phyloP scores from a whole-genome alignment of 768 basidiomycete genomes.

The Boletus edulis region DNA sequence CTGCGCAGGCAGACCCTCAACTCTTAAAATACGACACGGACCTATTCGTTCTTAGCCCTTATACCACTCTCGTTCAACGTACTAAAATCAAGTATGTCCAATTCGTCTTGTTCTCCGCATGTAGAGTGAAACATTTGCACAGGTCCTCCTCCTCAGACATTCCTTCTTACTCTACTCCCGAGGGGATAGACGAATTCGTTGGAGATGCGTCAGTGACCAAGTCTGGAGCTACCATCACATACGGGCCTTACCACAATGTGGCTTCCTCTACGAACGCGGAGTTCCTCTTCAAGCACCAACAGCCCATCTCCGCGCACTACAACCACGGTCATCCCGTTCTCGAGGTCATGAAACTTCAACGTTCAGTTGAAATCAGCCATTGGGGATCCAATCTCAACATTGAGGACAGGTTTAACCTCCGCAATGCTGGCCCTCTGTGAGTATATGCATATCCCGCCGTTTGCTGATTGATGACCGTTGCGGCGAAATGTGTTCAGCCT shows the following conservation, averaged over 20 bases:
- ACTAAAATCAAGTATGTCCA: constrained; percentile 78
- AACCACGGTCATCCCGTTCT: constrained; percentile 78
- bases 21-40: constrained; percentile 73
- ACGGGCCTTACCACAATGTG: constrained; percentile 83
- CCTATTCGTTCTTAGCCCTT: constrained; percentile 83
- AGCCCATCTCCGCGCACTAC: constrained; percentile 74
- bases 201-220: constrained; percentile 62
- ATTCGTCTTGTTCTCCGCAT: neutral
- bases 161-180: constrained; percentile 68
- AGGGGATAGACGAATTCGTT: constrained; percentile 56
- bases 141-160: constrained; percentile 75
- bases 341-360: constrained; percentile 67
- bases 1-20: constrained; percentile 75
- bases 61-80: constrained; percentile 75
- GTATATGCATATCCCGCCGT: constrained; percentile 29
- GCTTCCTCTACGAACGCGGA: constrained; percentile 55
- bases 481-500: constrained; percentile 48
- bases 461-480: neutral
- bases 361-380: constrained; percentile 89
- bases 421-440: constrained; percentile 88
- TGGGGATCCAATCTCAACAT: constrained; percentile 97
- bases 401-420: constrained; percentile 81
- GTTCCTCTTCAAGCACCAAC: constrained; percentile 62
- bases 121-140: constrained; percentile 3
- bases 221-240: constrained; percentile 78